Evolutionary conservation across 23 red algal species (phyloP), one percentile per base, ranked within the genome.

Genomic region (Gracilaria caudata): DNA sequence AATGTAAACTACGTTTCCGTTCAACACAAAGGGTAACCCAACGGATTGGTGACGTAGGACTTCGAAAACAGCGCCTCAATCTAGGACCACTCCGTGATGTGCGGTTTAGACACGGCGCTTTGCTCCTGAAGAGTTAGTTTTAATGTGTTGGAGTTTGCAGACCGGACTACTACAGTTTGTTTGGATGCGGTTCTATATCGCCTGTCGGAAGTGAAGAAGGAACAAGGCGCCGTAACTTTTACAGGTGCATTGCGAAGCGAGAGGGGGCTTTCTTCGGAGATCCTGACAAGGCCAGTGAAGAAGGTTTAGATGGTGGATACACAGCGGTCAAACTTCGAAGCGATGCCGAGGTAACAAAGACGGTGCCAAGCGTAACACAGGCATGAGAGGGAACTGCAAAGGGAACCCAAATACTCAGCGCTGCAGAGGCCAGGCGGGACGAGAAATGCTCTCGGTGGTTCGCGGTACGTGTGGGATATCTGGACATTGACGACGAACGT

Each of bases 401-500:
- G 32, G 33, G 28, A 9, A 75, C n/a, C 10, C 61, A 66, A 66
- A 66, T 66, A 1, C 30, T 66, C 11, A 35, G 61, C 61, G 36
- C 61, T 1, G 4, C 3, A 6, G 61, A 13, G 70, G 70, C 14
- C 58, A 49, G 19, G 43, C 68, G 8, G 79, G 68, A 19, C 79
- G 79, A 24, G 55, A 83, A 63, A 83, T 83, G 14, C 13, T 83
- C 30, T 63, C 55, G 2, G 29, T 60, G 28, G 79, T 59, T 14
- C 53, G 78, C 58, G 88, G 88, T 41, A 92, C 76, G 3, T 92
- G 39, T 92, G 3, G 88, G 88, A 9, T 92, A 83, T 56, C 41
- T 92, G 19, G 88, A 92, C 34, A 83, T 92, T 92, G 88, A 92
- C 29, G 88, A 78, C n/a, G 59, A 78, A 38, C 75, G 88, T 25